A percentile compares a stretch with the other conserved stretches of the same genome.
Evolutionary conservation across 306 rosid species (phyloP).

Genomic region (Rosa chinensis): DNA sequence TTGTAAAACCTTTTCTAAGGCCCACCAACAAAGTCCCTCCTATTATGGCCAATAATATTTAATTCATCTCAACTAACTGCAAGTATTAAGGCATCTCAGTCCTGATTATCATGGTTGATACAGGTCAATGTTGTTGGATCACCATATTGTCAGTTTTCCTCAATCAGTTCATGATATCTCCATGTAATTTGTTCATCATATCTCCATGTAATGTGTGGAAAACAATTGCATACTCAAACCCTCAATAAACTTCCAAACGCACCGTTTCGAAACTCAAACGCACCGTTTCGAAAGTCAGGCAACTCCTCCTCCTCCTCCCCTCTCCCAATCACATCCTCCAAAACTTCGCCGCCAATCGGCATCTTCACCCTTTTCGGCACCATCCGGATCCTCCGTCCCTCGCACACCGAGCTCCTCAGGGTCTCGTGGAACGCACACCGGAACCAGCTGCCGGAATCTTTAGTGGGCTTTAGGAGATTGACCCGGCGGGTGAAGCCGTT

Average conservation of each 20-base stretch:
- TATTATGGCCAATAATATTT: background rate
- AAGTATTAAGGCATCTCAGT: background rate
- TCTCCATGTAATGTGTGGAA: no score
- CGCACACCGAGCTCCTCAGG: no score
- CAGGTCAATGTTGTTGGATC: background rate
- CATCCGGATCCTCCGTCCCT: no score
- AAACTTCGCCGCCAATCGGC: no score
- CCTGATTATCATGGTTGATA: background rate
- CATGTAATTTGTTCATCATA: background rate
- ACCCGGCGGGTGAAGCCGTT: no score
- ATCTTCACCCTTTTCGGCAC: no score
- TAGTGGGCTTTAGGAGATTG: no score
- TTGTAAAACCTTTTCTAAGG: background rate
- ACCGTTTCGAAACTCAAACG: no score
- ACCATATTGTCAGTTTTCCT: background rate
- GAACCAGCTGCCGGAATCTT: no score
- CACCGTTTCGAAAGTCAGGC: constrained; percentile 52
- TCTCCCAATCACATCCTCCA: no score
- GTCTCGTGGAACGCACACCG: no score
- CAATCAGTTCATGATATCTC: background rate
- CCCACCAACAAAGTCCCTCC: background rate
- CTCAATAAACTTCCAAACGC: constrained; percentile 34
- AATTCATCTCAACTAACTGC: background rate
- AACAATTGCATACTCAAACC: no score
- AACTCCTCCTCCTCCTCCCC: constrained; percentile 44